These are phyloP conservation scores for Oryza longistaminata DNA, from an alignment of 176 grass and related monocot genomes.

Conservation along the genomic window DNA sequence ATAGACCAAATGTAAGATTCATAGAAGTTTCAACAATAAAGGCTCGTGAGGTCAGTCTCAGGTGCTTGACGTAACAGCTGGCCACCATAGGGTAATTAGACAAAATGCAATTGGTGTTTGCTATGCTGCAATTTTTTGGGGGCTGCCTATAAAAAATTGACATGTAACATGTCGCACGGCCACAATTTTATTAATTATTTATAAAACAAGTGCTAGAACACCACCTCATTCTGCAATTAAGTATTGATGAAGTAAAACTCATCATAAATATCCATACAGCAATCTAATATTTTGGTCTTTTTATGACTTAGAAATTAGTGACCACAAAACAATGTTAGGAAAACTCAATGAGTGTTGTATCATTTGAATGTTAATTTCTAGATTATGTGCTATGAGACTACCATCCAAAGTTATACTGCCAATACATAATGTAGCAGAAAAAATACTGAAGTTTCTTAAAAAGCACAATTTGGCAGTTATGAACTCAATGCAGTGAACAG, in stretches of 20 bases:
- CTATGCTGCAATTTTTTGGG: too few species aligned
- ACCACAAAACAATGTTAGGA: background rate
- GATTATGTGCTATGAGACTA: background rate
- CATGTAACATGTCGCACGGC: background rate
- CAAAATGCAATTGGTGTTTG: constrained; percentile 5
- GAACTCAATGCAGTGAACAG: background rate
- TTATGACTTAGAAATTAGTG: background rate
- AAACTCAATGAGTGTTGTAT: background rate
- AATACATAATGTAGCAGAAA: background rate
- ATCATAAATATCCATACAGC: background rate
- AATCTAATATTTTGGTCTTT: background rate
- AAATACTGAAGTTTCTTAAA: background rate
- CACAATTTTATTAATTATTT: constrained; percentile 15
- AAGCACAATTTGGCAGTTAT: background rate
- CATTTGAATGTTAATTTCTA: constrained; percentile 7
- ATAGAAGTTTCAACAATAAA: too few species aligned
- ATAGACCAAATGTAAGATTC: too few species aligned
- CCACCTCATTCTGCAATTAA: constrained; percentile 6
- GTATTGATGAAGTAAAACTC: background rate
- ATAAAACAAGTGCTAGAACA: constrained; percentile 21
- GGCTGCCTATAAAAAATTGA: background rate
- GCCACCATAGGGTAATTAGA: constrained; percentile 10
- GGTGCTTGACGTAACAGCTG: background rate
- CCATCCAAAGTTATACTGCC: background rate
- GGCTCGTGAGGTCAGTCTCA: background rate